Conservation (phyloP, 78 protist species). For the Dictyostelium intermedium region DNA sequence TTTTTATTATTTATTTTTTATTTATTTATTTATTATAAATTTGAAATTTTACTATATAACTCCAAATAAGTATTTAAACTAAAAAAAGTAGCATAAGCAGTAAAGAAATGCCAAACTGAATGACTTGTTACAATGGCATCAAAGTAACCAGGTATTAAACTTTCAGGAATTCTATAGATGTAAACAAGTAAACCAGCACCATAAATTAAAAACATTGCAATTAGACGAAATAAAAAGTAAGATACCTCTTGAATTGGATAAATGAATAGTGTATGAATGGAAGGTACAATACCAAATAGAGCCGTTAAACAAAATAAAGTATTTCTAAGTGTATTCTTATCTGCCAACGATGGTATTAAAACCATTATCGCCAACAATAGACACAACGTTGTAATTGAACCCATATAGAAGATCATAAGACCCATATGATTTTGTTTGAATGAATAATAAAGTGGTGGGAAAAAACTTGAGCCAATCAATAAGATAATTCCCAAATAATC, state of each 20-base stretch:
- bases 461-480: constrained; percentile 26
- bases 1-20: too few relatives aligned
- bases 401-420: constrained; percentile 25
- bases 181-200: constrained; percentile 28
- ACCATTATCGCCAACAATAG: not conserved
- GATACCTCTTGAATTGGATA: not conserved
- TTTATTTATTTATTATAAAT: too few relatives aligned
- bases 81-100: not conserved
- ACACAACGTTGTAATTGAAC: constrained; percentile 7
- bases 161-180: constrained; percentile 24
- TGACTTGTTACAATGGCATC: constrained; percentile 21
- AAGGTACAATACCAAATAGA: constrained; percentile 35
- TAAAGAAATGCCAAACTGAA: constrained; percentile 52
- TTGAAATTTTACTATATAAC: not conserved
- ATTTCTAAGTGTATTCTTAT: constrained; percentile 10
- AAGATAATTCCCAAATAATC: constrained; percentile 53
- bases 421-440: not conserved
- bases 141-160: constrained; percentile 15
- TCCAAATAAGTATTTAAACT: constrained; percentile 8
- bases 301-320: constrained; percentile 26
- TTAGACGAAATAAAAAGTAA: not conserved
- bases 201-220: constrained; percentile 13
- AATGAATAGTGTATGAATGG: not conserved
- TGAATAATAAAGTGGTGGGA: constrained; percentile 17
- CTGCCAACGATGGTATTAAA: not conserved